These are phyloP conservation scores for Agrocybe pediades DNA, from an alignment of 768 basidiomycete genomes.

Conservation along the genomic window DNA sequence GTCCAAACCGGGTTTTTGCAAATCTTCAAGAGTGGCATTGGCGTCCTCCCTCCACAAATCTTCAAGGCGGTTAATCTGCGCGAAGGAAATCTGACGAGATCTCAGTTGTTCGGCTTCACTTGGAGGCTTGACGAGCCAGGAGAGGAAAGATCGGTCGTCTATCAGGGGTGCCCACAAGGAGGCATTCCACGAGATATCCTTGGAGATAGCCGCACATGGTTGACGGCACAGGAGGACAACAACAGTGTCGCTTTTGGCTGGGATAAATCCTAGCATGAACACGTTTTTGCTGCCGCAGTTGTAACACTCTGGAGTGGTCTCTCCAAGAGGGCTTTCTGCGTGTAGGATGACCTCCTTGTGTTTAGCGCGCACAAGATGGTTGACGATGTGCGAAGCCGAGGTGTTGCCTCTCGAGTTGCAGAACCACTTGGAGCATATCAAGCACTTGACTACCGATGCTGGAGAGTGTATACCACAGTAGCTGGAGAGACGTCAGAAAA, in stretches of 20 bases:
- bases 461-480: constrained; percentile 99
- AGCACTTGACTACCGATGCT: constrained; percentile 94
- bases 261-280: constrained; percentile 99
- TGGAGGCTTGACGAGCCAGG: constrained; percentile 98
- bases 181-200: constrained; percentile 99
- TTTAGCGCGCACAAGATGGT: constrained; percentile 97
- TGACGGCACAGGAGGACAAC: constrained; percentile 97
- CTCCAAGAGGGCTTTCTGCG: constrained; percentile 92
- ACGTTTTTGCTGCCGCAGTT: constrained; percentile 99
- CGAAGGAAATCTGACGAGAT: constrained; percentile 95
- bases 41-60: constrained; percentile 98
- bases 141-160: constrained; percentile 97
- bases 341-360: constrained; percentile 99
- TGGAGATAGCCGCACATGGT: constrained; percentile 96
- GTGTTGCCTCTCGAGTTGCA: constrained; percentile 99
- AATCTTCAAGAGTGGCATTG: constrained; percentile 91
- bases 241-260: constrained; percentile 98
- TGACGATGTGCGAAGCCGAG: constrained; percentile 98
- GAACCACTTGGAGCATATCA: constrained; percentile 94
- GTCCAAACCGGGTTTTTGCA: constrained; percentile 96
- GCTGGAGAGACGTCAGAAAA: constrained; percentile 40
- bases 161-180: constrained; percentile 98
- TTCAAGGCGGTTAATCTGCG: constrained; percentile 96
- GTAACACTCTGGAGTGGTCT: constrained; percentile 98
- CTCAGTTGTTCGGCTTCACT: constrained; percentile 95